Evolutionary conservation across 2,329 filamentous ascomycete genomes (phyloP), one percentile per base, ranked within the genome.

Genomic region (Claviceps quebecensis): DNA sequence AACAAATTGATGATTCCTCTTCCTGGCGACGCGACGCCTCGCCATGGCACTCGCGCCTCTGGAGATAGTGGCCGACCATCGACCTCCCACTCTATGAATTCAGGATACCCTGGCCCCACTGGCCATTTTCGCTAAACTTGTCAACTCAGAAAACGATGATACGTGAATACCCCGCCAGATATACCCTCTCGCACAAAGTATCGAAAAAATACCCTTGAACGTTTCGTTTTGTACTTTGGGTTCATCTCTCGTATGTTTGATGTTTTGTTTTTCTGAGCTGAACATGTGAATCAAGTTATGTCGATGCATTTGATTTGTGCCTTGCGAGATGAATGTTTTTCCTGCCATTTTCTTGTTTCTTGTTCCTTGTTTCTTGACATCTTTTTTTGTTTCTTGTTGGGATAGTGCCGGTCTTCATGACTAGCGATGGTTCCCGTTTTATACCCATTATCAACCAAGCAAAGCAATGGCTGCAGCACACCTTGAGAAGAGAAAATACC

Each of bases 61-160:
- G 87, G 86, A 67, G 88, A 95, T 71, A 93, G 87, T 75, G 88
- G 88, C 67, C 86, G 88, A 66, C 88, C 88, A 68, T 91, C 86
- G 65, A 95, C 88, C 74, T 93, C 88, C 74, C 86, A 95, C 84
- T 95, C 88, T 78, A 86, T 85, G 66, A 81, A 82, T 86, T 91
- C 87, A 81, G 87, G 87, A 88, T 93, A 93, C 86, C 86, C 88
- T 78, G 87, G 82, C 75, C 86, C 86, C 60, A 84, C 89, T 77
- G 87, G 86, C 77, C 84, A 86, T 80, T 88, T 85, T 76, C 87
- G 87, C 86, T 91, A 84, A 83, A 81, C 72, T 73, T 66, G 58
- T 47, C 63, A 61, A 67, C 66, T 69, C 68, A 67, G 66, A 69
- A 65, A 57, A 66, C 68, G 45, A 49, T 66, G 72, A 70, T 67